Evolutionary conservation across 345 rosid genomes (phyloP).

Genomic region (Dimocarpus longan): DNA sequence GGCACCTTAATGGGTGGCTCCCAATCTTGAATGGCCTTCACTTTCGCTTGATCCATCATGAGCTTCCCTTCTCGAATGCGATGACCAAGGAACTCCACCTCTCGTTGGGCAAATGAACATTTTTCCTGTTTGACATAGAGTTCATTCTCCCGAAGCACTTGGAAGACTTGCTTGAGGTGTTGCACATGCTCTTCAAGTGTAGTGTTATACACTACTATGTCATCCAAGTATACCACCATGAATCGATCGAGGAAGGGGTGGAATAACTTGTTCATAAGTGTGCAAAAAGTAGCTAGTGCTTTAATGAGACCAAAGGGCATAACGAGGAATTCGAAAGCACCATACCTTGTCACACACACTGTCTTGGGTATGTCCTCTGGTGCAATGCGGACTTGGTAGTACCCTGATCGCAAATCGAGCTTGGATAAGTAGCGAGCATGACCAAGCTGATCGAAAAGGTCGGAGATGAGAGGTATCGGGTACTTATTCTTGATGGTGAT

Average conservation of each 20-base stretch:
- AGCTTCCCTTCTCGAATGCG: neutral
- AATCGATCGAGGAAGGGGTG: too few species aligned
- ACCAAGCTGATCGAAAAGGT: neutral
- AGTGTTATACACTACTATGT: too few species aligned
- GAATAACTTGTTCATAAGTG: neutral
- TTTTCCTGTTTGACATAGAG: conserved; percentile 14
- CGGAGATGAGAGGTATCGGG: neutral
- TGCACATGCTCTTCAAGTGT: too few species aligned
- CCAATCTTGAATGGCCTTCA: neutral
- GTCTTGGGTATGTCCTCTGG: too few species aligned
- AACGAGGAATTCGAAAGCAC: neutral
- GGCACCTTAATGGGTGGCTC: neutral
- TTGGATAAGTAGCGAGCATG: neutral
- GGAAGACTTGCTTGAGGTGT: too few species aligned
- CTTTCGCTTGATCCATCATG: neutral
- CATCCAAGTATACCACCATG: too few species aligned
- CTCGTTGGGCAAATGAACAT: neutral
- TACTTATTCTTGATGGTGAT: neutral
- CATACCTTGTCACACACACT: neutral
- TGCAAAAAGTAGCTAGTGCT: conserved; percentile 2
- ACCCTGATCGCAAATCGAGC: neutral
- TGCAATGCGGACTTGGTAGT: too few species aligned
- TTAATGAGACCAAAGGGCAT: neutral
- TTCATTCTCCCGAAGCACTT: too few species aligned
- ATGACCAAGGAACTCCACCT: neutral